phyloP scores from a whole-genome alignment of 2,329 filamentous ascomycete genomes.

The Teratosphaeria destructans region DNA sequence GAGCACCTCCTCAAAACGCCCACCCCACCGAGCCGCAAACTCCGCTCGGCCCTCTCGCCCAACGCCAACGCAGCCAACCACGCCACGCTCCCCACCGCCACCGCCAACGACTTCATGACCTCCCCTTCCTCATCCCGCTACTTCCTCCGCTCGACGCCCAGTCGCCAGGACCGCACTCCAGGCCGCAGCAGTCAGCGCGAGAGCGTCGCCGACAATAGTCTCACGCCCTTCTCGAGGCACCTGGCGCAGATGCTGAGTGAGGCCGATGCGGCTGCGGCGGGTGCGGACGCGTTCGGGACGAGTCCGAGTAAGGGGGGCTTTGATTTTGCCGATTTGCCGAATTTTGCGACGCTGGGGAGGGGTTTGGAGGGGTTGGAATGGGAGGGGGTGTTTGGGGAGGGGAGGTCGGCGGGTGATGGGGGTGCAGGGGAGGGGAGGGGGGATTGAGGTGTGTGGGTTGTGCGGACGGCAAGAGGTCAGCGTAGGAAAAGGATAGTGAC shows the following conservation, averaged over 20 bases:
- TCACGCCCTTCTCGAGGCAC: constrained; percentile 52
- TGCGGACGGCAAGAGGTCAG: too few species aligned
- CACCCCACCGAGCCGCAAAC: constrained; percentile 29
- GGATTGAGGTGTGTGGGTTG: too few species aligned
- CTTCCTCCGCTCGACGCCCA: constrained; percentile 30
- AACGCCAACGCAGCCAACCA: constrained; percentile 18
- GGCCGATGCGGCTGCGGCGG: constrained; percentile 10
- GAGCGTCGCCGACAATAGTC: constrained; percentile 13
- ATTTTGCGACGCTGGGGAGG: constrained; percentile 19
- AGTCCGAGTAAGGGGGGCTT: constrained; percentile 19
- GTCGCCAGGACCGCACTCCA: constrained; percentile 25
- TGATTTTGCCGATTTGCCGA: constrained; percentile 25
- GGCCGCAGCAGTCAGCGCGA: constrained; percentile 16
- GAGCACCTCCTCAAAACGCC: constrained; percentile 37
- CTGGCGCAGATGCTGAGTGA: constrained; percentile 56
- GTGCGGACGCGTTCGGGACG: constrained; percentile 11
- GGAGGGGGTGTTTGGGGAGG: constrained; percentile 4
- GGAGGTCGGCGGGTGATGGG: too few species aligned
- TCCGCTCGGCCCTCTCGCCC: constrained; percentile 21
- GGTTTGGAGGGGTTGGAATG: constrained; percentile 15
- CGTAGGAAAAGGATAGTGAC: too few species aligned
- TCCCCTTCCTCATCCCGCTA: constrained; percentile 24
- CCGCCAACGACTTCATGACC: constrained; percentile 25
- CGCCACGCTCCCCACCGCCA: background rate
- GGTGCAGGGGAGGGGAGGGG: too few species aligned